phyloP scores from a whole-genome alignment of 176 grass and related monocot species.

The Oryza nivara region DNA sequence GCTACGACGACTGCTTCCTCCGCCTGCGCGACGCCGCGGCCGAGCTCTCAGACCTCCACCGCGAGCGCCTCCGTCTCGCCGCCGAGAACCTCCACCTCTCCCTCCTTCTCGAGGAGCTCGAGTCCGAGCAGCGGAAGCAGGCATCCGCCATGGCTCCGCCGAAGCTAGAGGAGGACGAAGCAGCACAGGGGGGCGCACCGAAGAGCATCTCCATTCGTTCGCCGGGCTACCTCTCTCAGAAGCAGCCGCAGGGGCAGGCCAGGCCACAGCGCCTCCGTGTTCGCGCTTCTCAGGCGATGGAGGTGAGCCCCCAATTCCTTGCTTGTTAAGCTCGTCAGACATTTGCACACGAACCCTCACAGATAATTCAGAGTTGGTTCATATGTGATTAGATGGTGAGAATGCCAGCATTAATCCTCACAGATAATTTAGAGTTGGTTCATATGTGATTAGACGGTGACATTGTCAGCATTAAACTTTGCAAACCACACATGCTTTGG shows the following conservation, averaged over 20 bases:
- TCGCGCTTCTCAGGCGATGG: slow-evolving; percentile 34
- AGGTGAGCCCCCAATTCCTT: slow-evolving; percentile 40
- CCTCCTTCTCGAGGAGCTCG: slow-evolving; percentile 54
- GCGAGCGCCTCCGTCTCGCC: slow-evolving; percentile 55
- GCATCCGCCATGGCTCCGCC: slow-evolving; percentile 18
- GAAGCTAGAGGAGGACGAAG: slow-evolving; percentile 40
- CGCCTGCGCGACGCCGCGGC: slow-evolving; percentile 46
- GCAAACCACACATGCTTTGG: not conserved
- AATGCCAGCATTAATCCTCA: too few species aligned
- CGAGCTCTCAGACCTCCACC: slow-evolving; percentile 57
- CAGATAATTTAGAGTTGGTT: too few species aligned
- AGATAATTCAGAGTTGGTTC: slow-evolving; percentile 12
- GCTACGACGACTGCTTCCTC: slow-evolving; percentile 70
- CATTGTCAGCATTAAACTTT: too few species aligned
- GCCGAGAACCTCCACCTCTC: slow-evolving; percentile 63
- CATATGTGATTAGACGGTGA: too few species aligned
- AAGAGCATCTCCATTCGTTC: slow-evolving; percentile 74
- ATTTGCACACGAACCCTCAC: not conserved
- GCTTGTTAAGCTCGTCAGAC: not conserved
- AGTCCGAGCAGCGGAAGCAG: slow-evolving; percentile 50
- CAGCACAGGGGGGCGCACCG: slow-evolving; percentile 38
- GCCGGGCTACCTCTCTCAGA: slow-evolving; percentile 48
- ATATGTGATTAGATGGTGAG: not conserved
- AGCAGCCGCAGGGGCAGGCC: slow-evolving; percentile 24
- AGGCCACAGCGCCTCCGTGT: slow-evolving; percentile 58